Conservation (phyloP, 208 protist genomes). For the Crithidia acanthocephali region DNA sequence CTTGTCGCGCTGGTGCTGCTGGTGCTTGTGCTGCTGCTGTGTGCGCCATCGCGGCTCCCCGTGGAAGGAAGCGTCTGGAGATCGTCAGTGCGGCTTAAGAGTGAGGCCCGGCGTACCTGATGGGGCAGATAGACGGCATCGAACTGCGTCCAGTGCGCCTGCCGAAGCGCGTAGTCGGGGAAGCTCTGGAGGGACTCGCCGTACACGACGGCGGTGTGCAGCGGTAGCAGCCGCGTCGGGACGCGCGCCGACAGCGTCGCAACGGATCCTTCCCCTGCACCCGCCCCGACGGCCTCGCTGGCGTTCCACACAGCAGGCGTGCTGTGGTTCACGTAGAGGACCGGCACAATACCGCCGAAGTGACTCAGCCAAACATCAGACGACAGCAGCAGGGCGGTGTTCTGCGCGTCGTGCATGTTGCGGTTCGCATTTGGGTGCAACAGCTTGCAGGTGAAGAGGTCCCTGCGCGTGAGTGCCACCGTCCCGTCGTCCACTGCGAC, state of each 20-base stretch:
- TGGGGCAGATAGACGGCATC: slow-evolving; percentile 22
- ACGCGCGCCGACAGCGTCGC: neutral
- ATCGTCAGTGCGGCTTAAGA: too few species aligned
- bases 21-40: too few species aligned
- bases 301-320: neutral
- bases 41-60: too few species aligned
- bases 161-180: slow-evolving; percentile 9
- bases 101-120: neutral
- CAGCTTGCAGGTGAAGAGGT: slow-evolving; percentile 23
- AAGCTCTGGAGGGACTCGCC: slow-evolving; percentile 25
- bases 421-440: neutral
- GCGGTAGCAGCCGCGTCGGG: slow-evolving; percentile 15
- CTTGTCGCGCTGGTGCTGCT: neutral
- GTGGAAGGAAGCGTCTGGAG: too few species aligned
- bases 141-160: slow-evolving; percentile 26
- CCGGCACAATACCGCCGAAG: neutral
- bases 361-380: slow-evolving; percentile 25
- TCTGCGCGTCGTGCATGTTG: neutral
- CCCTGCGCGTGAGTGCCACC: neutral
- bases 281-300: neutral
- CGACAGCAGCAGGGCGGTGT: slow-evolving; percentile 18
- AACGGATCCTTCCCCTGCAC: neutral
- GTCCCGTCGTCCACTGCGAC: too few species aligned
- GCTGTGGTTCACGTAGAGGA: slow-evolving; percentile 4
- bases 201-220: slow-evolving; percentile 22